phyloP scores from a whole-genome alignment of 768 basidiomycete genomes.

The Tulasnella calospora region DNA sequence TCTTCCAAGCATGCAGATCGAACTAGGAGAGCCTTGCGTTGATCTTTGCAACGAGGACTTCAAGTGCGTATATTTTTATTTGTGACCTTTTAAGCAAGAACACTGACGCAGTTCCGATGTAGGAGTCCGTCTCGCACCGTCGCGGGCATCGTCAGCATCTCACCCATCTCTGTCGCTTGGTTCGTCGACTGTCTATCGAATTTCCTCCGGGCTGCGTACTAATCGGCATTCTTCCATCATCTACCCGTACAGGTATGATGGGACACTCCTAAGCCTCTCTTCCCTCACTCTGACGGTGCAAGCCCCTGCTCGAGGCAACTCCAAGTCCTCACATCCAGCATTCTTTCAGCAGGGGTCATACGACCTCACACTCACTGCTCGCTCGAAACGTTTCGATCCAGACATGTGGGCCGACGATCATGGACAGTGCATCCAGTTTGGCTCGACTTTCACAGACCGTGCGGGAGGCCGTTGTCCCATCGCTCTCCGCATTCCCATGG shows the following conservation, averaged over 20 bases:
- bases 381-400: neutral
- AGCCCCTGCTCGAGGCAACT: neutral
- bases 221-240: neutral
- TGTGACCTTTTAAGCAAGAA: neutral
- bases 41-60: neutral
- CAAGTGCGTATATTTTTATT: neutral
- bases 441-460: neutral
- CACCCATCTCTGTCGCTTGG: neutral
- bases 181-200: neutral
- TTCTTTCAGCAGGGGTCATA: neutral
- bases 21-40: neutral
- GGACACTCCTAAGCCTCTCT: neutral
- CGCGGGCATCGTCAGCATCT: neutral
- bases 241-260: neutral
- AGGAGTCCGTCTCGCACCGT: neutral
- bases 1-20: neutral
- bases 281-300: neutral
- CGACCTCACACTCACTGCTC: neutral
- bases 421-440: constrained; percentile 1
- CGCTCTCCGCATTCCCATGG: neutral
- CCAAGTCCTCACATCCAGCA: neutral
- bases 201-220: neutral
- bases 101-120: neutral
- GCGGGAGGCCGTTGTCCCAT: neutral
- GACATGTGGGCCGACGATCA: neutral